Evolutionary conservation across 2,329 filamentous ascomycete genomes (phyloP), one percentile per base, ranked within the genome.

Genomic region (Fusarium sterilihyphosum): DNA sequence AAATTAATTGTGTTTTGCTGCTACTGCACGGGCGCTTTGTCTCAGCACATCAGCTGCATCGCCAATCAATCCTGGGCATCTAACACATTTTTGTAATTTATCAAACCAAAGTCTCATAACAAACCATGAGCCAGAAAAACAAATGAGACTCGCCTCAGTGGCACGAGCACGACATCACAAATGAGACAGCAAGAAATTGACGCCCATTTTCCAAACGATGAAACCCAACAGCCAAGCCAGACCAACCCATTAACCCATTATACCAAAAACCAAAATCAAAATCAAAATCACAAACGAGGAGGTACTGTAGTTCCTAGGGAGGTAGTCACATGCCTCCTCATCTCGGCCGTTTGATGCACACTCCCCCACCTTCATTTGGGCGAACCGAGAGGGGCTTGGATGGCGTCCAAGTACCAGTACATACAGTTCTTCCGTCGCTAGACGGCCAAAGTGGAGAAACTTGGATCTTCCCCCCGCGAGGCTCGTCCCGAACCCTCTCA

Each of bases 401-500:
- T 69, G 69, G 68, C 43, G 33, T 54, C 29, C 24, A 69, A 61
- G 65, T 73, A 73, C 65, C 37, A 38, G 69, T 73, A 73, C 69
- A 70, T 44, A 16, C 33, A 16, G 14, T 35, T 46, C 58, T 35
- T 40, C 61, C 53, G 52, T 63, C 22, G 26, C 38, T 61, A 62
- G 40, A 69, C 29, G 44, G 47, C 53, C 35, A 56, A 26, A 41
- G 53, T 61, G 47, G 61, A 37, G 56, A 50, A 14, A 29, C 18
- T 59, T 58, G 69, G 68, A 57, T 72, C 58, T 70, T 31, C 56
- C 63, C 61, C 63, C 44, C 65, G 65, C 70, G 65, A 73, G 70
- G 70, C 70, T 73, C 70, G 70, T 73, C 70, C 70, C 70, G 70
- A 69, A 41, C 70, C 69, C 69, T 68, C 50, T 68, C 54, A 43